These are phyloP conservation scores for Phylloboletellus chloephorus DNA, from an alignment of 1,284 basidiomycete species.

Conservation along the genomic window DNA sequence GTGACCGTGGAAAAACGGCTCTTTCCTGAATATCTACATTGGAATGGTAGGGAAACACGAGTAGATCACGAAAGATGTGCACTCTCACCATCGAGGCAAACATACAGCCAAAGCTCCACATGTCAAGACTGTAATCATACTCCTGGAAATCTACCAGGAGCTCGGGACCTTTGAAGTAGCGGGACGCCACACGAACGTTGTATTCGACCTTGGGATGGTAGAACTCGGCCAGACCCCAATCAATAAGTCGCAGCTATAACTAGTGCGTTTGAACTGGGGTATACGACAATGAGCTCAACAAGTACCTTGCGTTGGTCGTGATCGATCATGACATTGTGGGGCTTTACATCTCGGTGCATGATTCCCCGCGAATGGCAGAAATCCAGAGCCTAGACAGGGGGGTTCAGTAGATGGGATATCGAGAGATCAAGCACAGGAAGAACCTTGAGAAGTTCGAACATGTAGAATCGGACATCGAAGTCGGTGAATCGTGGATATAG, in stretches of 20 bases:
- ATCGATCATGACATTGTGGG: conserved; percentile 99
- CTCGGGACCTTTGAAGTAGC: conserved; percentile 98
- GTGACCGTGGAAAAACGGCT: conserved; percentile 99
- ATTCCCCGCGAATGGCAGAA: conserved; percentile 98
- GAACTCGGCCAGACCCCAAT: conserved; percentile 99
- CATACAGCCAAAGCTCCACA: conserved; percentile 99
- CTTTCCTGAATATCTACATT: conserved; percentile 92
- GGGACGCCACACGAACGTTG: conserved; percentile 95
- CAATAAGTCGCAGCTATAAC: conserved; percentile 83
- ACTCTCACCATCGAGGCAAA: conserved; percentile 90
- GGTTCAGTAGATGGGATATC: conserved; percentile 4
- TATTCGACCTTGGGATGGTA: conserved; percentile 98
- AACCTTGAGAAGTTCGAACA: conserved; percentile 93
- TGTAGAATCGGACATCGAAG: conserved; percentile 94
- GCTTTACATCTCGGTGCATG: conserved; percentile 99
- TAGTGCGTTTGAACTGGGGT: conserved; percentile 11
- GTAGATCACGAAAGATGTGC: not conserved
- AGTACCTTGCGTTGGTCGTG: conserved; percentile 90
- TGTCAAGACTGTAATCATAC: conserved; percentile 94
- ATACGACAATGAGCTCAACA: conserved; percentile 3
- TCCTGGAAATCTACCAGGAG: conserved; percentile 97
- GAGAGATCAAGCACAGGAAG: conserved; percentile 14
- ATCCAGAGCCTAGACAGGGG: conserved; percentile 72
- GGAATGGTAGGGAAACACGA: conserved; percentile 7
- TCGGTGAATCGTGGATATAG: conserved; percentile 95